Base-by-base conservation (phyloP, 139 green algal species). In the Marvania coccoides region DNA sequence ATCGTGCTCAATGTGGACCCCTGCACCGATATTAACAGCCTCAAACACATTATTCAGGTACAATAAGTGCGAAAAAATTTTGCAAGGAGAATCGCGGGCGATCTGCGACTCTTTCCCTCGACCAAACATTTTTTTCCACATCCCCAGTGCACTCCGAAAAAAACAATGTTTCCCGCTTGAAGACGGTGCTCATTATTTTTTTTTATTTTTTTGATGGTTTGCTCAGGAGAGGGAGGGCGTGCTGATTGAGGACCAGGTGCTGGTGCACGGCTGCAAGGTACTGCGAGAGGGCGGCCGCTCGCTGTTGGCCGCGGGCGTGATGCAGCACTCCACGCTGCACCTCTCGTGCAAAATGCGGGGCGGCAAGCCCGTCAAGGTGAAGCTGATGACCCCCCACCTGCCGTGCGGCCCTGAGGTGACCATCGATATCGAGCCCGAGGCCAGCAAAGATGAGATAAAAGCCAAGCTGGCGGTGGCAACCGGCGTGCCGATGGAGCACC, bases 331-430 rank as follows among this genome's bases (percentile, higher is more conserved):
- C 37, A 78, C 56, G 13, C 15, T 78, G 33, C 63, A 72, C 19
- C 51, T 74, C 12, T 47, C 64, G 23, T 31, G 14, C 19, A 53
- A 63, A 1, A 54, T 78, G 51, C 58, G 7, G 4, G 71, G 71
- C 19, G 71, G 71, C 31, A 70, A 74, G 47, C 71, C 58, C 5
- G 71, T 78, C n/a, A 73, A 64, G 47, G 79, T 86, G 2, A 82
- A 80, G 48, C 77, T 86, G 53, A 57, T 86, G 36, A 84, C 79
- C 33, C 73, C 70, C 55, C 76, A 84, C 45, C 68, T 86, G 55
- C 74, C 79, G 8, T 86, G 79, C 63, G 79, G 79, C 23, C 58
- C 62, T 19, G 71, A 83, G 37, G 79, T 86, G 13, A 71, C 60
- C 26, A 81, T 86, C 38, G 79, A 86, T 24, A 60, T 86, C n/a